Base-by-base conservation (phyloP, 441 rosid genomes). In the Hura crepitans region DNA sequence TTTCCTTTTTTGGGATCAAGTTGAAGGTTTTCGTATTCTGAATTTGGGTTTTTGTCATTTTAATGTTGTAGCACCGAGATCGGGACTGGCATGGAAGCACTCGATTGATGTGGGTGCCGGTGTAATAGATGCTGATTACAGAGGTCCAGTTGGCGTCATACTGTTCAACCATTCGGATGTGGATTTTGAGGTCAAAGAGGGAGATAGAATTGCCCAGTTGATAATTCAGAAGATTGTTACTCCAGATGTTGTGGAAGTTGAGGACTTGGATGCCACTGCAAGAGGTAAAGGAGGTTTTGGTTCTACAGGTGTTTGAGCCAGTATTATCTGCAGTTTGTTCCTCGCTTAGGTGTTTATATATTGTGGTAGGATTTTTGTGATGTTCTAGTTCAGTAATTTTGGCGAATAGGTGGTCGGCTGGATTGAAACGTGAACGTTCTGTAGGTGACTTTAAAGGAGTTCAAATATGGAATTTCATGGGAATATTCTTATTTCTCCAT, bases 51-150 rank as follows among this genome's bases (percentile, higher is more conserved):
- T 31, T 20, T 4, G 43, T 17, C 28, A 7, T 37, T 51, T 15
- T 5, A 3, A 1, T 43, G 14, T 8, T n/a, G 18, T 54, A 87
- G 92, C 96, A 5, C 91, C 97, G 14, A 87, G 97, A 73, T 92
- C 97, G 1, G 96, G 96, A 11, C 71, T 92, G 68, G 78, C 96
- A 5, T 86, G 90, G 94, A 92, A 92, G 79, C 84, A 88, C 62
- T 85, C 92, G 22, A 87, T 89, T 18, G 96, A 92, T 30, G 96
- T 92, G 0, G 97, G 97, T 2, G 97, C 91, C 0, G 96, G 96
- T 2, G 94, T 92, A 56, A 85, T 92, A 2, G 96, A 92, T 53
- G 92, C 93, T 0, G 96, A 92, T 68, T 90, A 85, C 75, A 75
- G 94, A 55, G 97, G 96, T 23, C 84, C 93, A 2, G 86, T 89